These are phyloP conservation scores for Gynostemma pentaphyllum DNA, from an alignment of 306 rosid genomes.

Conservation along the genomic window DNA sequence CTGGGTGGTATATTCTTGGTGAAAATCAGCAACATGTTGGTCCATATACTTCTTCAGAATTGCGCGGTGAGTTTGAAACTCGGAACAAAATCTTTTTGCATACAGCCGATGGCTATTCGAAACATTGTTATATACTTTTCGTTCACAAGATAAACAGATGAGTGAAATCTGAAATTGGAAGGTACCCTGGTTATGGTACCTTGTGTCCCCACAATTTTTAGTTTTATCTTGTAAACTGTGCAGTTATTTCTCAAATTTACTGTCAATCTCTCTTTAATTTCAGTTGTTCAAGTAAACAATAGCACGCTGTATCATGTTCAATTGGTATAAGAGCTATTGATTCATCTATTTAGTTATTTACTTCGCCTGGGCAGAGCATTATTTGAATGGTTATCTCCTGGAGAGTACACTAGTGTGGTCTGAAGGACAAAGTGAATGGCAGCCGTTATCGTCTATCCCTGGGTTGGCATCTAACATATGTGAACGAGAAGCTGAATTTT, in stretches of 20 bases:
- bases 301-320: slow-evolving; percentile 37
- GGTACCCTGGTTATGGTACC: slow-evolving; percentile 1
- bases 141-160: neutral
- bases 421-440: slow-evolving; percentile 87
- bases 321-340: slow-evolving; percentile 31
- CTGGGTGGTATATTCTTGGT: slow-evolving; percentile 78
- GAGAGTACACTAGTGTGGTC: slow-evolving; percentile 64
- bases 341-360: slow-evolving; percentile 35
- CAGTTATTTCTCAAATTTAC: slow-evolving; percentile 16
- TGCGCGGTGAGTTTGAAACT: slow-evolving; percentile 52
- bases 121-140: neutral
- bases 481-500: slow-evolving; percentile 19
- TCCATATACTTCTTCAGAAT: slow-evolving; percentile 69
- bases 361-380: slow-evolving; percentile 74
- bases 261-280: slow-evolving; percentile 18
- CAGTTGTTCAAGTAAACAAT: slow-evolving; percentile 36
- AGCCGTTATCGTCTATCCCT: slow-evolving; percentile 60
- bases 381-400: slow-evolving; percentile 54
- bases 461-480: slow-evolving; percentile 32
- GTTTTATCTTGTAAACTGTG: neutral
- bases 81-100: neutral
- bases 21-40: slow-evolving; percentile 75
- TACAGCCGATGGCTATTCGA: neutral
- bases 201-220: neutral
- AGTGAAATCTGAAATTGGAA: neutral